Conservation (phyloP, 1,284 basidiomycete species). For the Pyrrhoderma noxium region DNA sequence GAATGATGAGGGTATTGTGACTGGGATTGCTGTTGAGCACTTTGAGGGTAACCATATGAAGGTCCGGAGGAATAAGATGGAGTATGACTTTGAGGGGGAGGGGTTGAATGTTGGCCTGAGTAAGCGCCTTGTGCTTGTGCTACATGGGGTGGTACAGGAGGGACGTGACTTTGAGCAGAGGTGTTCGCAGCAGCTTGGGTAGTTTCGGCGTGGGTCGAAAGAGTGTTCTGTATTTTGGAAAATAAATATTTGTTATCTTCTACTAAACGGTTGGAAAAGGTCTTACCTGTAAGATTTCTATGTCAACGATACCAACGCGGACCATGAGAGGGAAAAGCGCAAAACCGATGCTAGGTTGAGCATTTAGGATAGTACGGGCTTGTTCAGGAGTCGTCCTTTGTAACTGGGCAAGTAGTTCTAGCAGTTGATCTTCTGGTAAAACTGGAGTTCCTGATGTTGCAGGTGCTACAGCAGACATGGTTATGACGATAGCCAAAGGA, state of each 20-base stretch:
- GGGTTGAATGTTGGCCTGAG: slow-evolving; percentile 6
- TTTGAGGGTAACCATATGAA: neutral
- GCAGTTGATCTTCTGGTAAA: slow-evolving; percentile 47
- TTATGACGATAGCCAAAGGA: no score
- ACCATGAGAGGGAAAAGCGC: slow-evolving; percentile 70
- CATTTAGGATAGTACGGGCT: slow-evolving; percentile 58
- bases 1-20: neutral
- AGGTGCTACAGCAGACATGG: no score
- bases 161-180: neutral
- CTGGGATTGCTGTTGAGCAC: neutral
- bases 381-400: slow-evolving; percentile 73
- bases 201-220: slow-evolving; percentile 1
- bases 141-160: slow-evolving; percentile 7
- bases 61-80: neutral
- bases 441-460: neutral
- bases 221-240: slow-evolving; percentile 1
- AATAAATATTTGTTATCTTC: no score
- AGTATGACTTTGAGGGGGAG: slow-evolving; percentile 1
- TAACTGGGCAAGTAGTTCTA: slow-evolving; percentile 59
- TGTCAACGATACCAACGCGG: slow-evolving; percentile 61
- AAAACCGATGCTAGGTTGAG: slow-evolving; percentile 67
- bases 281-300: slow-evolving; percentile 65
- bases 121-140: slow-evolving; percentile 3
- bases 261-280: no score
- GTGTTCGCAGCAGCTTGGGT: neutral